phyloP scores from a whole-genome alignment of 768 basidiomycete species.

The Suillus cothurnatus region DNA sequence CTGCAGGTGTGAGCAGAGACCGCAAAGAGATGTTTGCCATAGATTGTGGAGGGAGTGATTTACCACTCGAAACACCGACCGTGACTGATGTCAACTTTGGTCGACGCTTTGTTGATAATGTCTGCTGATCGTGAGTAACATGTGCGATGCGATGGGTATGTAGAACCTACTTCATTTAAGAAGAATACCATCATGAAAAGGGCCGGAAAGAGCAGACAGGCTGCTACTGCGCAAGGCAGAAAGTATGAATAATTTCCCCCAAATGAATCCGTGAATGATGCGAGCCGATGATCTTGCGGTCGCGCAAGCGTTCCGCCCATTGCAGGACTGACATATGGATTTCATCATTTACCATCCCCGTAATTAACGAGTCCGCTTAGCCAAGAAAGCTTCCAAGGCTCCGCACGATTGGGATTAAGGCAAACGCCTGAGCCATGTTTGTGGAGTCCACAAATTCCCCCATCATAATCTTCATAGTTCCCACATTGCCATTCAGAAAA shows the following conservation, averaged over 20 bases:
- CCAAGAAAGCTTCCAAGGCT: slow-evolving; percentile 36
- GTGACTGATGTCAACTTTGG: not conserved
- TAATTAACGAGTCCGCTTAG: slow-evolving; percentile 21
- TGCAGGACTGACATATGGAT: slow-evolving; percentile 52
- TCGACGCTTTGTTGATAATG: not conserved
- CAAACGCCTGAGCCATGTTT: slow-evolving; percentile 38
- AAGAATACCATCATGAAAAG: slow-evolving; percentile 23
- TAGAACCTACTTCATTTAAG: slow-evolving; percentile 32
- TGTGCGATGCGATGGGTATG: not conserved
- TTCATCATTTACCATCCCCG: not conserved
- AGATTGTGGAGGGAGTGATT: not conserved
- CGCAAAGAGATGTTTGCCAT: slow-evolving; percentile 32
- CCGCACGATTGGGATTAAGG: slow-evolving; percentile 32
- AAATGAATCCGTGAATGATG: slow-evolving; percentile 43
- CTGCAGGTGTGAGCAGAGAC: slow-evolving; percentile 32
- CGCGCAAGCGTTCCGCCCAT: slow-evolving; percentile 58
- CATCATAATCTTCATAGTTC: slow-evolving; percentile 73
- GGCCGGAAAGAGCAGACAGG: slow-evolving; percentile 14
- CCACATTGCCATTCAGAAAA: slow-evolving; percentile 39
- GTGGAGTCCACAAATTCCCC: slow-evolving; percentile 55
- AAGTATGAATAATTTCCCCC: slow-evolving; percentile 41
- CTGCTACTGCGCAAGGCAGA: slow-evolving; percentile 34
- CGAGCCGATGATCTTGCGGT: slow-evolving; percentile 57
- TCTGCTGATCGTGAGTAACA: not conserved
- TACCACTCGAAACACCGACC: not conserved